Conservation (phyloP, 495 filamentous ascomycete species). For the Neurospora terricola region DNA sequence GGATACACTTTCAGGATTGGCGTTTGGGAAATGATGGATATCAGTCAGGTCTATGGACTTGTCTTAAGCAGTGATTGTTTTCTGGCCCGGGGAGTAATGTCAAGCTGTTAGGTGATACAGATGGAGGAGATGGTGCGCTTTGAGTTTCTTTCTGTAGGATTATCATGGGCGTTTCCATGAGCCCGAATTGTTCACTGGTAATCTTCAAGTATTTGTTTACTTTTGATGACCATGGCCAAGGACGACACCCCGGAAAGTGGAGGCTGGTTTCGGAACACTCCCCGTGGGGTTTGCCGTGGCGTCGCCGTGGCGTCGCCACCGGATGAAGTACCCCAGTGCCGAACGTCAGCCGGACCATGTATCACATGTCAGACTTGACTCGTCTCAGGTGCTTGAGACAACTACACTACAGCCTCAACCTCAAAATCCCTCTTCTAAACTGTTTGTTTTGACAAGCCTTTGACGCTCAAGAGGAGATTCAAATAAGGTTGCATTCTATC, state of each 20-base stretch:
- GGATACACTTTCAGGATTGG: background rate
- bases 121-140: background rate
- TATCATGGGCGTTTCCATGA: background rate
- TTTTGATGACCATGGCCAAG: background rate
- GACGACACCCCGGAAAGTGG: background rate
- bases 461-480: background rate
- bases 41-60: background rate
- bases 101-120: background rate
- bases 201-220: background rate
- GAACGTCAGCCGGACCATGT: background rate
- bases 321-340: background rate
- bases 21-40: background rate
- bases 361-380: background rate
- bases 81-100: background rate
- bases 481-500: background rate
- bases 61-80: background rate
- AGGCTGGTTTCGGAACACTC: background rate
- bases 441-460: background rate
- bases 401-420: background rate
- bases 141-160: background rate
- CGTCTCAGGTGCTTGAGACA: background rate
- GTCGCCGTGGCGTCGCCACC: background rate
- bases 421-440: background rate
- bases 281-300: background rate
- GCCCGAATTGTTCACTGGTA: background rate